Base-by-base conservation (phyloP, 1,284 basidiomycete species). In the Ustilago loliicola region DNA sequence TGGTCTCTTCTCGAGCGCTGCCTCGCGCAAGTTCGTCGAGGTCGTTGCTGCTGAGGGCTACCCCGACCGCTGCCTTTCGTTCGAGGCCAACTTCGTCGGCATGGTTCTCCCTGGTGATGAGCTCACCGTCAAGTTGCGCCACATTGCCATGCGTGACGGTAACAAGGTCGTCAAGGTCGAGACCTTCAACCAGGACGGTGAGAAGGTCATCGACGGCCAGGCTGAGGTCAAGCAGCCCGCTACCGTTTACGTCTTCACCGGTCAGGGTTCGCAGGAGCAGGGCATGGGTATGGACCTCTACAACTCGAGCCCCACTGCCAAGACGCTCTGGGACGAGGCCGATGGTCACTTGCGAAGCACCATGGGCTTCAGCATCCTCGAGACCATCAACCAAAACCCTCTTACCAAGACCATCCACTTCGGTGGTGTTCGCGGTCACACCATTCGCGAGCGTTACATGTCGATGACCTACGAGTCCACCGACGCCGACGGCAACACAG, bases 241-340 rank as follows among this genome's bases (percentile, higher is more conserved):
- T 17, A 97, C 96, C 19, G 94, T 94, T 57, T 98, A 98, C 84
- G 95, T 98, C 84, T 98, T 98, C 90, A 99, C 96, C 61, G 96
- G 96, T 57, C 96, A 99, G 87, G 96, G 96, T 64, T 98, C 95
- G 27, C 97, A 99, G 87, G 96, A 99, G 88, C 92, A 93, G 55
- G 95, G 96, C 42, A 99, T 99, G 96, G 96, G 97, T 47, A 98
- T 99, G 96, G 96, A 98, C 82, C 90, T 99, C 3, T 99, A 98
- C 90, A 93, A 92, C 87, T 91, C 89, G 80, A 98, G 95, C 13
- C 92, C 94, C 48, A 95, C 96, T 42, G 97, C 96, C 74, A 93
- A 93, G 80, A 93, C 94, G 54, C 95, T 98, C 63, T 99, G 96
- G 96, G 96, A 99, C 73, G 93, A 92, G 66, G 96, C 96, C 60